Evolutionary conservation across 106 monocot species (phyloP), one percentile per base, ranked within the genome.

Genomic region (Acorus calamus): DNA sequence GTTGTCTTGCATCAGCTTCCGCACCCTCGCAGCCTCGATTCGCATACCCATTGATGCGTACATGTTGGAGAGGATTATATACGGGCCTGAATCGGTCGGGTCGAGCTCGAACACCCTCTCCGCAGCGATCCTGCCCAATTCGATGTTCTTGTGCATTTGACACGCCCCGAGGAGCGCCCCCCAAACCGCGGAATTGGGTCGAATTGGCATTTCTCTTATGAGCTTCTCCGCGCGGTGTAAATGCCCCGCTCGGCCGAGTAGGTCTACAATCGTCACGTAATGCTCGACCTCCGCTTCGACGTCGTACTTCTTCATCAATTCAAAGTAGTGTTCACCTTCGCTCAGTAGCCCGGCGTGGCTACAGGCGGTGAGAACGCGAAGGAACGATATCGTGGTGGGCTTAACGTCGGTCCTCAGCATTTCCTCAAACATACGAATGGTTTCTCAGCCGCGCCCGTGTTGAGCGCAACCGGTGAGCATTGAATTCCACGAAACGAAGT

Each of bases 401-500:
- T 10, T 44, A 2, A 76, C n/a, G 7, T 66, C 69, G 44, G 11
- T 4, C 14, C 45, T 72, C 2, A 67, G 63, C 81, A 81, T 77
- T 12, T 77, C 73, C 14, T 77, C 58, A 53, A 82, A 71, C 5
- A 5, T 41, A 51, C 0, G 14, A 13, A 77, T 44, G 13, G 82
- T 49, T 71, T 82, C 78, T 41, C 55, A 64, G 1, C 57, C 78
- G 48, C 62, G 67, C 0, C 82, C 82, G 63, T 78, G 70, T 9
- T 82, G 74, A 9, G 78, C 77, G 51, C 53, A 71, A 10, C 49
- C 82, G 6, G 69, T 66, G 8, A 82, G 69, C 69, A 82, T 82
- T 6, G 82, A 69, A 55, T 74, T 78, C 82, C 82, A 82, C 14
- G 82, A 74, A 66, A 78, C 77, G 6, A 74, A 12, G 59, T 77